Evolutionary conservation across 495 filamentous ascomycete species (phyloP), one percentile per base, ranked within the genome.

Genomic region (Aspergillus ostianus): DNA sequence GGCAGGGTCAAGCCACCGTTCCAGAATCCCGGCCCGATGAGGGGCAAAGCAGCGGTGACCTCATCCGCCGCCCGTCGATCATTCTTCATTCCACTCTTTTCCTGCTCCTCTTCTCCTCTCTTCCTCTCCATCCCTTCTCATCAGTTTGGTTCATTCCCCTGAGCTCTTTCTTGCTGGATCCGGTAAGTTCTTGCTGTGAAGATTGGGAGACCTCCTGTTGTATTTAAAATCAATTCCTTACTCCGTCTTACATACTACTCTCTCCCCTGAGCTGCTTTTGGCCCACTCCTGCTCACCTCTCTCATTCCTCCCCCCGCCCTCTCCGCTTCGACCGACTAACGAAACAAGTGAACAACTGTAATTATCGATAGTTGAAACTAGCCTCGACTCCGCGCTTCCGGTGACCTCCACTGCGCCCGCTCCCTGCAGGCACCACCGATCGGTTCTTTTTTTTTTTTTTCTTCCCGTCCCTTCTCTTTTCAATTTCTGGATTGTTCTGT

Each of bases 1-100:
- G n/a, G n/a, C n/a, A n/a, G n/a, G n/a, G n/a, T n/a, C n/a, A n/a
- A n/a, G n/a, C n/a, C n/a, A n/a, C n/a, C n/a, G n/a, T n/a, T n/a
- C n/a, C n/a, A n/a, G n/a, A n/a, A n/a, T n/a, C n/a, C n/a, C n/a
- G n/a, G n/a, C n/a, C n/a, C n/a, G 23, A 26, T 26, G 29, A 41
- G 36, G 36, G 12, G 36, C 36, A 49, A 13, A 1, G 2, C n/a
- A 12, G 23, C 53, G 53, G 53, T 55, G 53, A 55, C 53, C 51
- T 60, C 58, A 60, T 60, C 58, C 23, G 41, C 27, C 44, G 58
- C 20, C 51, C n/a, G 23, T 49, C 48, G 49, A 30, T 56, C 47
- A 45, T 29, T 13, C 55, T 44, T 6, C 52, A 19, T 44, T 12
- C 19, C 52, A 19, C 30, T 12, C 19, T 18, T 29, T 7, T 32